These are phyloP conservation scores for Ogataea saltuana DNA, from an alignment of 805 yeast genomes.

Conservation along the genomic window DNA sequence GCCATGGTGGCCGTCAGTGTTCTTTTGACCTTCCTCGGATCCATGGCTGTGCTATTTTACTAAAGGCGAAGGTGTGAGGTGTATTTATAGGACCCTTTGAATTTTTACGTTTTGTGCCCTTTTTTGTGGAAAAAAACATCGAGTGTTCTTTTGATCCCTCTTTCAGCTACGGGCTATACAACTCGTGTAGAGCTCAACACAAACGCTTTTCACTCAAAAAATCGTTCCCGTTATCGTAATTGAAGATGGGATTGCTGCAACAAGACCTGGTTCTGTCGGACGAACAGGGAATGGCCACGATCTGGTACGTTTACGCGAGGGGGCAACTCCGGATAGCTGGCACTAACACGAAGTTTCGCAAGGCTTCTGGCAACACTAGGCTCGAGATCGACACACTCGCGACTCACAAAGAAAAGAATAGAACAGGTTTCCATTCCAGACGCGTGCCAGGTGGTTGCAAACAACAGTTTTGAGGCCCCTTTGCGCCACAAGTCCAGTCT, in stretches of 20 bases:
- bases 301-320: conserved; percentile 27
- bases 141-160: neutral
- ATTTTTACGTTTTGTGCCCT: neutral
- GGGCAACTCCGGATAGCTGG: neutral
- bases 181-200: no score
- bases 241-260: conserved; percentile 11
- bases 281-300: conserved; percentile 31
- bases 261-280: conserved; percentile 23
- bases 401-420: conserved; percentile 35
- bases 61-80: conserved; percentile 4
- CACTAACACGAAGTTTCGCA: conserved; percentile 5
- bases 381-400: conserved; percentile 24
- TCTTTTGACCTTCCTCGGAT: conserved; percentile 56
- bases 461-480: conserved; percentile 23
- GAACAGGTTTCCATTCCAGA: conserved; percentile 42
- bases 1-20: conserved; percentile 47
- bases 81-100: no score
- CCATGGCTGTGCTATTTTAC: conserved; percentile 49
- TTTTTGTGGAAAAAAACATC: neutral
- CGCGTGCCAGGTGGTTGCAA: conserved; percentile 37
- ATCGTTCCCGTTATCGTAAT: no score
- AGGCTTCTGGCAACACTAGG: conserved; percentile 37
- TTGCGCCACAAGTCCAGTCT: conserved; percentile 44
- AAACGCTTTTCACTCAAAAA: no score
- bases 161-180: no score